phyloP scores from a whole-genome alignment of 2,329 filamentous ascomycete species.

The Xylariaceae sp. region DNA sequence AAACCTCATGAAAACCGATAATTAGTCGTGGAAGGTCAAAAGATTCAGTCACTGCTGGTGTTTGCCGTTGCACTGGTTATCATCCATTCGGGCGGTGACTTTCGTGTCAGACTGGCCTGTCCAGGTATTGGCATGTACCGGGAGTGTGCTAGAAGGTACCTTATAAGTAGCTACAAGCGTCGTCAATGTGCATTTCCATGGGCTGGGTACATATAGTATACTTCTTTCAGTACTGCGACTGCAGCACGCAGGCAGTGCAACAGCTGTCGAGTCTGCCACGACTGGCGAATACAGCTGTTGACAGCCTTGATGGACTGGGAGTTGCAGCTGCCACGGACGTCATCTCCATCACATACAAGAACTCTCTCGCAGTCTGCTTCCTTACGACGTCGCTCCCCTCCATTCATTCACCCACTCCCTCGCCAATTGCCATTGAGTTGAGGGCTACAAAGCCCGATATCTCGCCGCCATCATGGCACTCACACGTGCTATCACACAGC shows the following conservation, averaged over 20 bases:
- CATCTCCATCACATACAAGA: not conserved
- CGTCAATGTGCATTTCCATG: too few species aligned
- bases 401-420: constrained; percentile 13
- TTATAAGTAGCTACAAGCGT: too few species aligned
- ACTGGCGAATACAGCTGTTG: too few species aligned
- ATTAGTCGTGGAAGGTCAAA: not conserved
- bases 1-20: not conserved
- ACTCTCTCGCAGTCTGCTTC: constrained; percentile 1
- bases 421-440: constrained; percentile 31
- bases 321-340: constrained; percentile 16
- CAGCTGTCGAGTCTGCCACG: too few species aligned
- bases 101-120: not conserved
- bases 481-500: constrained; percentile 24
- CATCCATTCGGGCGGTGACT: not conserved
- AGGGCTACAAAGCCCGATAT: constrained; percentile 29
- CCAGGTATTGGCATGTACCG: not conserved
- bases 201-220: too few species aligned
- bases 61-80: not conserved
- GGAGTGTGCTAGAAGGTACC: too few species aligned
- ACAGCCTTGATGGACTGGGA: not conserved
- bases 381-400: not conserved
- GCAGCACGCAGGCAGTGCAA: too few species aligned
- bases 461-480: constrained; percentile 26
- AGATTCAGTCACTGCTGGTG: not conserved
- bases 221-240: too few species aligned